Evolutionary conservation across 1,284 basidiomycete genomes (phyloP).

Genomic region (Thelephora terrestris): DNA sequence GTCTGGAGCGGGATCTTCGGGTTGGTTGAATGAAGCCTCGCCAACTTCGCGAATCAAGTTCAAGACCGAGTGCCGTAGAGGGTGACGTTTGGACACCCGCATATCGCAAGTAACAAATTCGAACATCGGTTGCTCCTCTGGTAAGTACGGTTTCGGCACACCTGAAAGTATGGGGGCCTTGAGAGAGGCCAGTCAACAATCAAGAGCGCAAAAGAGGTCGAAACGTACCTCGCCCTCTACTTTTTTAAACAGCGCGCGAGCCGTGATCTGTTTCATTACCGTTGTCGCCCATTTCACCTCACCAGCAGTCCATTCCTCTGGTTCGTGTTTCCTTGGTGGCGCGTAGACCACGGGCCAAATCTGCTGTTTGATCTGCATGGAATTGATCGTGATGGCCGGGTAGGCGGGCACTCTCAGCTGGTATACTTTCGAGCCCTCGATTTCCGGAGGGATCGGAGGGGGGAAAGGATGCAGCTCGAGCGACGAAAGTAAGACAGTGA

Average conservation of each 20-base stretch:
- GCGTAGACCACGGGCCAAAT: conserved; percentile 80
- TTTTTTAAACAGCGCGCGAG: conserved; percentile 39
- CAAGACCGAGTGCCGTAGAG: conserved; percentile 75
- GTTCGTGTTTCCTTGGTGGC: conserved; percentile 61
- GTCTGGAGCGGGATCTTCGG: conserved; percentile 6
- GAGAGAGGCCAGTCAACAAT: conserved; percentile 1
- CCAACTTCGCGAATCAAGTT: conserved; percentile 66
- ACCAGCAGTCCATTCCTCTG: conserved; percentile 55
- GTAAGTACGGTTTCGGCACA: conserved; percentile 53
- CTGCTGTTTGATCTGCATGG: conserved; percentile 54
- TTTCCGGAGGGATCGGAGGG: conserved; percentile 20
- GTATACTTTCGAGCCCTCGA: conserved; percentile 38
- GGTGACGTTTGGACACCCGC: conserved; percentile 55
- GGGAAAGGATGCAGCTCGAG: conserved; percentile 16
- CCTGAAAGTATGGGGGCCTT: conserved; percentile 73
- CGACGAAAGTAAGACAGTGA: conserved; percentile 43
- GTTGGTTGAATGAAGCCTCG: conserved; percentile 21
- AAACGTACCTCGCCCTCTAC: conserved; percentile 45
- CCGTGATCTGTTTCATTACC: conserved; percentile 47
- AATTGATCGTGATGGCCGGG: conserved; percentile 60
- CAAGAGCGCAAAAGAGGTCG: conserved; percentile 1
- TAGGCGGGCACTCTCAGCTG: conserved; percentile 54
- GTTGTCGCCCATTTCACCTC: conserved; percentile 64
- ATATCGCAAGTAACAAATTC: conserved; percentile 61
- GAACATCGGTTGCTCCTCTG: conserved; percentile 19